phyloP scores from a whole-genome alignment of 2,329 filamentous ascomycete genomes.

The Massarina eburnea region DNA sequence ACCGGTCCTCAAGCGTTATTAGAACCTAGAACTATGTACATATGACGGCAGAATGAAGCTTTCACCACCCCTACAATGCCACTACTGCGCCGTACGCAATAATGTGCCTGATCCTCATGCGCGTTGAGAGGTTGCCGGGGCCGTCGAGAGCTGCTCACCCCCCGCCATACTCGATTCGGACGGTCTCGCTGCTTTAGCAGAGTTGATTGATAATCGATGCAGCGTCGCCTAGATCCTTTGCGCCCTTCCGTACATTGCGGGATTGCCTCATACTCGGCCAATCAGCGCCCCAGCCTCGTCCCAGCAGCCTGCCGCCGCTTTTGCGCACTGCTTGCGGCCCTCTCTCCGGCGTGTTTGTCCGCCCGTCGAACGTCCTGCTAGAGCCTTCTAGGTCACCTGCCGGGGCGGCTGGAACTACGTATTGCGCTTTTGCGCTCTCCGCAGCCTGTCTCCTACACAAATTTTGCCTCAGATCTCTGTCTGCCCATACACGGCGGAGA shows the following conservation, averaged over 20 bases:
- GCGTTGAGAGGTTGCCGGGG: too few relatives aligned
- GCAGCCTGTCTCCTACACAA: constrained; percentile 17
- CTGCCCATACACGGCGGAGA: constrained; percentile 5
- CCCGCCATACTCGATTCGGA: constrained; percentile 14
- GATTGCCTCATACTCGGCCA: constrained; percentile 6
- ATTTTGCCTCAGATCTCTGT: constrained; percentile 8
- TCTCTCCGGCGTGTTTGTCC: constrained; percentile 13
- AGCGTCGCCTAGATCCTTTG: constrained; percentile 4
- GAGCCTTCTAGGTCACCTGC: too few relatives aligned
- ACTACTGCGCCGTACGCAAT: too few relatives aligned
- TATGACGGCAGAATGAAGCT: too few relatives aligned
- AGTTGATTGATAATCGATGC: constrained; percentile 14
- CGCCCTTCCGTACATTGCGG: constrained; percentile 2
- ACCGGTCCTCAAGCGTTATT: too few relatives aligned
- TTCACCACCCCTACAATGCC: too few relatives aligned
- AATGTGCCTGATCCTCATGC: too few relatives aligned
- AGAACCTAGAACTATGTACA: too few relatives aligned
- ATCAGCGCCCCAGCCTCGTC: constrained; percentile 5
- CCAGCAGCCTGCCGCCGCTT: constrained; percentile 13
- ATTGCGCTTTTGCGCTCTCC: constrained; percentile 14
- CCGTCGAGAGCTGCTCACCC: too few relatives aligned
- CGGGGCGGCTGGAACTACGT: constrained; percentile 12
- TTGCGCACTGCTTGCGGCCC: constrained; percentile 10
- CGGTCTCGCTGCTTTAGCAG: constrained; percentile 9
- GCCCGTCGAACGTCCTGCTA: neutral